Conservation (phyloP, 169 alveolate species). For the Eimeria maxima region DNA sequence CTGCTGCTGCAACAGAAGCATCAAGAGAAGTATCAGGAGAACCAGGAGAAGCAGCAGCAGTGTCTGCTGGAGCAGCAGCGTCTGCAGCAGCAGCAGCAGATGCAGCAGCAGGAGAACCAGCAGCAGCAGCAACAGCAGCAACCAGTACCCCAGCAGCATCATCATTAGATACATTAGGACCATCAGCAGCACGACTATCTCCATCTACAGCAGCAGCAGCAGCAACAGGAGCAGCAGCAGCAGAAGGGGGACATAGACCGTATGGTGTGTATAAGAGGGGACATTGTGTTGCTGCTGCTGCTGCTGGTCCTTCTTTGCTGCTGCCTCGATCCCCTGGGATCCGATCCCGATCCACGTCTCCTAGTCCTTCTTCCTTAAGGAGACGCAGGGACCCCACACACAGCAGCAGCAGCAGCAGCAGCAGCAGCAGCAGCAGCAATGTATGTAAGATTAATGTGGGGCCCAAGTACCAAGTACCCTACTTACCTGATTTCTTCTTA, state of each 20-base stretch:
- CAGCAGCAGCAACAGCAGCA: too few relatives aligned
- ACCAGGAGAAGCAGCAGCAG: too few relatives aligned
- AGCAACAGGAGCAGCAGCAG: too few relatives aligned
- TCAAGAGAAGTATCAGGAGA: background rate
- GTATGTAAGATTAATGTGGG: constrained; percentile 88
- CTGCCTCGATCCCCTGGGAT: background rate
- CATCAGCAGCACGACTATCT: background rate
- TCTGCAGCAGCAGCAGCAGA: too few relatives aligned
- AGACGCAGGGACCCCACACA: background rate
- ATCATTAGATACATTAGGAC: too few relatives aligned
- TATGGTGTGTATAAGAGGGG: too few relatives aligned
- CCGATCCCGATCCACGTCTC: background rate
- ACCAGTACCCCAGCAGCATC: background rate
- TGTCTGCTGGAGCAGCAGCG: too few relatives aligned
- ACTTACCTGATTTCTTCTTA: constrained; percentile 90
- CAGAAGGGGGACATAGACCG: too few relatives aligned
- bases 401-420: background rate
- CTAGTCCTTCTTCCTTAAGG: background rate
- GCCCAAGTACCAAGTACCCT: constrained; percentile 90
- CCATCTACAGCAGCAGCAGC: too few relatives aligned
- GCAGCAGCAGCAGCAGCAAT: constrained; percentile 4
- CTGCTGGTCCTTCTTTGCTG: background rate
- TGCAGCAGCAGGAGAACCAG: too few relatives aligned
- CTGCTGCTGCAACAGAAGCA: background rate
- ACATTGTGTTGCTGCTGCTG: background rate